Percentiles rank a stretch among this genome's conserved stretches.
These are phyloP conservation scores for Heimioporus retisporus DNA, from an alignment of 1,284 basidiomycete genomes.

Conservation along the genomic window DNA sequence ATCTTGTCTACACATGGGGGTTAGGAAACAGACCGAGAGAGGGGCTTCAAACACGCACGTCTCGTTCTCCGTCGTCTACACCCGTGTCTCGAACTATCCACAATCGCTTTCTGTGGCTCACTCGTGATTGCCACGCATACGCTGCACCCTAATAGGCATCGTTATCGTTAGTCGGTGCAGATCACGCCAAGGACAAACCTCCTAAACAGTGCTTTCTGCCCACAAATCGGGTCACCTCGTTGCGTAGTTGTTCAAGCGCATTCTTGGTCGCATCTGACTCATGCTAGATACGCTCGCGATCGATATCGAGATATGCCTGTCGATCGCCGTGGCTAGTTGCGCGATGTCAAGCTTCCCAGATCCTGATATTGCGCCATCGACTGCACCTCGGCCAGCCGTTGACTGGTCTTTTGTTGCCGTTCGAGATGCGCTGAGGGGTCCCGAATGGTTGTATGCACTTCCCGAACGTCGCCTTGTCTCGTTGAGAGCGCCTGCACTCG, in stretches of 20 bases:
- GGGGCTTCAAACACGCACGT: conserved; percentile 61
- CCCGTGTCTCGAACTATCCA: conserved; percentile 81
- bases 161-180: too few relatives aligned
- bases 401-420: conserved; percentile 52
- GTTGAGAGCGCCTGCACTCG: conserved; percentile 71
- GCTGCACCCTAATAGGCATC: conserved; percentile 77
- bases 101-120: conserved; percentile 85
- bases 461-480: conserved; percentile 85
- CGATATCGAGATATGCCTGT: conserved; percentile 73
- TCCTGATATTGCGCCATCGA: conserved; percentile 62
- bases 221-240: conserved; percentile 88
- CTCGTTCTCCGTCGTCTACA: conserved; percentile 83
- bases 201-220: conserved; percentile 94
- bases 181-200: conserved; percentile 59
- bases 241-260: conserved; percentile 79
- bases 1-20: conserved; percentile 65
- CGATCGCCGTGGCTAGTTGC: conserved; percentile 79
- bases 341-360: conserved; percentile 67
- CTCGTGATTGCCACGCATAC: conserved; percentile 91
- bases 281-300: conserved; percentile 70
- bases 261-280: conserved; percentile 69
- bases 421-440: too few relatives aligned
- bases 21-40: conserved; percentile 2
- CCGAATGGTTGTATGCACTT: conserved; percentile 69
- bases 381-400: conserved; percentile 74